Conservation (phyloP, 2,329 filamentous ascomycete genomes). For the Cladobotryum protrusum region DNA sequence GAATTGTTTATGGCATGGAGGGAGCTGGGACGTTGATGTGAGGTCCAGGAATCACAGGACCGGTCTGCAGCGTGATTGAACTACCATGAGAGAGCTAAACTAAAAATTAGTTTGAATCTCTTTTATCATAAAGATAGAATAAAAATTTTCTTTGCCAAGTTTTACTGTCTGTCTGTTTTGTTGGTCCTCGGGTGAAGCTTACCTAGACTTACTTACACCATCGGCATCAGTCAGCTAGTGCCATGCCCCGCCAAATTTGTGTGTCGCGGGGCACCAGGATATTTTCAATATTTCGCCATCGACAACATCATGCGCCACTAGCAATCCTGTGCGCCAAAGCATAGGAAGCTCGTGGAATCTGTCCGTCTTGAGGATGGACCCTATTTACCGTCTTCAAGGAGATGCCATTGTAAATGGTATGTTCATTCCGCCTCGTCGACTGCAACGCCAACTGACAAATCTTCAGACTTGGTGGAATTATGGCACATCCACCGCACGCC, state of each 20-base stretch:
- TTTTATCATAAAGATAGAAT: no score
- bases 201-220: background rate
- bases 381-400: constrained; percentile 4
- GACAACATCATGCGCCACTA: constrained; percentile 5
- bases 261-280: constrained; percentile 14
- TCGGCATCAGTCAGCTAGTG: constrained; percentile 1
- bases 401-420: constrained; percentile 11
- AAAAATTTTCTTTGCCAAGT: background rate
- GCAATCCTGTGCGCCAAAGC: constrained; percentile 6
- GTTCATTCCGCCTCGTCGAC: background rate
- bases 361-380: constrained; percentile 11
- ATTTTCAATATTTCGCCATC: constrained; percentile 8
- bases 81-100: background rate
- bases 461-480: constrained; percentile 31
- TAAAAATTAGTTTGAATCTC: background rate
- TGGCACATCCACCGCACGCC: constrained; percentile 44
- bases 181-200: background rate
- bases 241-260: constrained; percentile 18
- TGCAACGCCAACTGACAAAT: constrained; percentile 3
- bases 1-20: no score
- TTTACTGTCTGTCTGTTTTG: background rate
- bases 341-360: background rate
- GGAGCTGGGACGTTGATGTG: no score
- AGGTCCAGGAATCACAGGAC: no score
- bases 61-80: background rate